These are phyloP conservation scores for Geum urbanum DNA, from an alignment of 306 rosid species.

Conservation along the genomic window DNA sequence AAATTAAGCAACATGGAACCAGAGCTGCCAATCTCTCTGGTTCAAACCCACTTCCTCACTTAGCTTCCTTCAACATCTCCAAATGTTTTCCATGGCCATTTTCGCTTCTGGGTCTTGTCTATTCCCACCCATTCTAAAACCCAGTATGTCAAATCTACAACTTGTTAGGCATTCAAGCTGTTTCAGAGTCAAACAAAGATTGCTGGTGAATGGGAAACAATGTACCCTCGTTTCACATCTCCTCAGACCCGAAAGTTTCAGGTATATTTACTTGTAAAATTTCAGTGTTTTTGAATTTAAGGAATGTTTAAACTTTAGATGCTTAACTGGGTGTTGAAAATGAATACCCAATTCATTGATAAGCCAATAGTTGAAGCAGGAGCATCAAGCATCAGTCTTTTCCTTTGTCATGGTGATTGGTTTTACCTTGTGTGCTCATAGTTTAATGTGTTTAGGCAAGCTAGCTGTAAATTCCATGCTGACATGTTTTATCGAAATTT, in stretches of 20 bases:
- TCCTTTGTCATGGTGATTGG: background rate
- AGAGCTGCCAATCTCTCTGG: constrained; percentile 18
- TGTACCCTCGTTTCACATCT: constrained; percentile 16
- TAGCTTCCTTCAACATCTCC: background rate
- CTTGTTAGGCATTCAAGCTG: constrained; percentile 22
- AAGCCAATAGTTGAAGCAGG: background rate
- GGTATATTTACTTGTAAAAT: constrained; percentile 17
- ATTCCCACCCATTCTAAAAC: constrained; percentile 15
- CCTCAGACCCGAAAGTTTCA: constrained; percentile 27
- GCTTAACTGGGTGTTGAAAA: background rate
- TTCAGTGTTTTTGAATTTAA: background rate
- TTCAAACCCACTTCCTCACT: background rate
- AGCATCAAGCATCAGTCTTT: background rate
- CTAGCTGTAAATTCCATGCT: background rate
- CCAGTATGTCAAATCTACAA: constrained; percentile 11
- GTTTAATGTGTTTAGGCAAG: background rate
- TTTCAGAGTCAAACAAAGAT: constrained; percentile 17
- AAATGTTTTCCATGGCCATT: constrained; percentile 31
- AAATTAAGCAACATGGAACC: constrained; percentile 30
- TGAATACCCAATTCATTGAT: constrained; percentile 3
- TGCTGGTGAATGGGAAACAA: constrained; percentile 11
- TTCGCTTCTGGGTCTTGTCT: constrained; percentile 22
- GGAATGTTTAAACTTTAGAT: background rate
- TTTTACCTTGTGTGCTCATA: background rate
- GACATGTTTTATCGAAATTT: background rate